Base-by-base conservation (phyloP, 345 rosid genomes). In the Camelina hispida region DNA sequence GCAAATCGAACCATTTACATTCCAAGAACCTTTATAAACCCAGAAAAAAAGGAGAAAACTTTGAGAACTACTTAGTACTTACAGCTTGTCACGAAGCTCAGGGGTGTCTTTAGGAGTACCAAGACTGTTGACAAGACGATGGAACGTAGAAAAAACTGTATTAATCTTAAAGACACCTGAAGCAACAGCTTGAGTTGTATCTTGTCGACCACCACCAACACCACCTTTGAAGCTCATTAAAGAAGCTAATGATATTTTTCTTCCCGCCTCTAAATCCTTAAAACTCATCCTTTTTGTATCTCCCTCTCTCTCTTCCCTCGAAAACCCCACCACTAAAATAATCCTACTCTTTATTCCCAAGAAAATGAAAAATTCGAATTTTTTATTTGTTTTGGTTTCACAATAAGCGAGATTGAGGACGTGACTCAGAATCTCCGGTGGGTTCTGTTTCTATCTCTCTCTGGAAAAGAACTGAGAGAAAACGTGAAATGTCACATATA, bases 71-170 rank as follows among this genome's bases (percentile, higher is more conserved):
- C 28, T 25, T 25, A 28, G 30, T 4, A 42, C 90, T 82, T 75
- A 95, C 99, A 95, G 85, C 85, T 93, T 95, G 71, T 95, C 97
- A 40, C 99, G 94, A 60, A 92, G 96, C 79, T 88, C 97, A 8
- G 97, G 94, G 16, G 94, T 89, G 68, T 95, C 99, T 85, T 88
- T 95, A 50, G 99, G 97, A 66, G 96, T 95, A 16, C 98, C 97
- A 55, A 93, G 94, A 82, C 94, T 89, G 64, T 95, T 95, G 61
- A 93, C 98, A 47, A 93, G 93, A 0, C 99, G 86, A 56, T 88
- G 94, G 80, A 93, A 95, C 37, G 93, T 82, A 18, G 94, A 86
- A 42, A 95, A 97, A 64, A 84, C 81, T 50, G 99, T 95, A 75
- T 88, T 95, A 85, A 93, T 95, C 85, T 90, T 93, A 83, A 95